Conservation (phyloP, 805 yeast genomes). For the Kuraishia capsulata region DNA sequence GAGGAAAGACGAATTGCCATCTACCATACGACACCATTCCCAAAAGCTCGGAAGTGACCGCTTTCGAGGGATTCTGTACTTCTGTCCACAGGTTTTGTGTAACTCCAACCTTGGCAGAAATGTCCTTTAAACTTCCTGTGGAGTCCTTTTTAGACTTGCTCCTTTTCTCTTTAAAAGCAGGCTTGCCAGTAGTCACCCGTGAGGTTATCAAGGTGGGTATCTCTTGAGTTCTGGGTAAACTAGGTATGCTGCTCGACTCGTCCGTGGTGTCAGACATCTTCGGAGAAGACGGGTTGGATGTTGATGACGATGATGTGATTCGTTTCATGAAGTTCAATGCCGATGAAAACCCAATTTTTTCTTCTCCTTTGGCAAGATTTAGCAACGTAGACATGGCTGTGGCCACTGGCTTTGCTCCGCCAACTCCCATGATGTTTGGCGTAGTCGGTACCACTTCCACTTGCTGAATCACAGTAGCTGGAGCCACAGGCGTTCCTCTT, state of each 20-base stretch:
- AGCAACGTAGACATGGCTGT: conserved; percentile 29
- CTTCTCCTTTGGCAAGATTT: conserved; percentile 17
- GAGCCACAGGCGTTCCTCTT: not conserved
- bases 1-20: conserved; percentile 89
- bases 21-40: conserved; percentile 62
- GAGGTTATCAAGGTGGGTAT: not conserved
- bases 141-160: conserved; percentile 3
- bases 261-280: not conserved
- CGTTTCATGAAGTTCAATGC: conserved; percentile 21
- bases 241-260: not conserved
- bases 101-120: conserved; percentile 10
- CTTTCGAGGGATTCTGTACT: conserved; percentile 70
- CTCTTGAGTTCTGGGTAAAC: not conserved
- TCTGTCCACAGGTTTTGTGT: conserved; percentile 43
- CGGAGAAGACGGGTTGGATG: conserved; percentile 10
- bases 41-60: conserved; percentile 43
- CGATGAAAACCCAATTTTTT: conserved; percentile 4
- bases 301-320: conserved; percentile 21
- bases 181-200: too few relatives aligned
- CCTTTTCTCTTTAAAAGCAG: not conserved
- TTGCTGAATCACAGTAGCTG: not conserved
- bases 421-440: conserved; percentile 23
- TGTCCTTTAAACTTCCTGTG: conserved; percentile 5
- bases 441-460: conserved; percentile 13
- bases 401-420: conserved; percentile 22